Base-by-base conservation (phyloP, 352 stramenopile species). In the Discostella stelligera region DNA sequence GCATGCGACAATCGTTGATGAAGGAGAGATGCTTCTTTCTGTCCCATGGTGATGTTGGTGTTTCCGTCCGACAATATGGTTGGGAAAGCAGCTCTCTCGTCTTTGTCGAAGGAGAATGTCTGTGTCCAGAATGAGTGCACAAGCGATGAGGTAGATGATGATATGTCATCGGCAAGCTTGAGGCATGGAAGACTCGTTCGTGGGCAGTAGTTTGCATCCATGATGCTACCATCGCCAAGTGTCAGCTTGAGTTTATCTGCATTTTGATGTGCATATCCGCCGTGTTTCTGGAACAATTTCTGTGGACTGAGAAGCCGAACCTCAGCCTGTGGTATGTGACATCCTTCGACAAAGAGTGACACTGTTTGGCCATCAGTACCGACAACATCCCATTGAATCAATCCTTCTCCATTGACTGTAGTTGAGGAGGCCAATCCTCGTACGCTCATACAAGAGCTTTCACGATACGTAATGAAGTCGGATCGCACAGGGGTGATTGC, bases 21-120 rank as follows among this genome's bases (percentile, higher is more conserved):
- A 5, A 32, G 82, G 13, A 62, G 48, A 0, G 87, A 27, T 10
- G 85, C 20, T 39, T 87, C 75, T 41, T 82, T 82, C 46, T 82
- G 53, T 44, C 62, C 27, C 25, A 10, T 0, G 49, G 32, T 68
- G 0, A 89, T 49, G 48, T 87, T 89, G 1, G 18, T 14, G 61
- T 89, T 89, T 1, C 1, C 49, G 7, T 9, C n/a, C 13, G 20
- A 1, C n/a, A 55, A 5, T 23, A 27, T 21, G 49, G 8, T 55
- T 16, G 49, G 20, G 49, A 55, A 55, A 55, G 16, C 6, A 23
- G 7, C 7, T 16, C 13, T 13, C 49, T 21, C 3, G 25, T 32
- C 5, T 2, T 32, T 5, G 27, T 32, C 27, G 25, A 55, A 55
- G 23, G n/a, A 18, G 5, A 55, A 55, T 21, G 49, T 23, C 16